A percentile compares a stretch with the other conserved stretches of the same genome.
Conservation (phyloP, 164 flowering plant species). For the Vitis rotundifolia region DNA sequence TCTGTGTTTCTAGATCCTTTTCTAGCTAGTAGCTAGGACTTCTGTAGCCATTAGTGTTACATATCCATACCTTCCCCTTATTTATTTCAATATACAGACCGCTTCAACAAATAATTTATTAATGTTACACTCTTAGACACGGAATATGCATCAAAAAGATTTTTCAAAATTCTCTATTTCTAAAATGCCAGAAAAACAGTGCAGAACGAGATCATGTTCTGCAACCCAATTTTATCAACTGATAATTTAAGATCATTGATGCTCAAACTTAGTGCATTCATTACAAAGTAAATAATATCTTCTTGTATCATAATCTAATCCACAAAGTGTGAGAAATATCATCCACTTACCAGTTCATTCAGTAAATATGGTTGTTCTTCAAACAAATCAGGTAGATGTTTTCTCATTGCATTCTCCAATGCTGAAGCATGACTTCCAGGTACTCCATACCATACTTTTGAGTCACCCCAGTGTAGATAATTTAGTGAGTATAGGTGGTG, state of each 20-base stretch:
- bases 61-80: too few relatives aligned
- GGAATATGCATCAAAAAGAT: too few relatives aligned
- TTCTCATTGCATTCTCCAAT: constrained; percentile 77
- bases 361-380: constrained; percentile 80
- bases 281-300: neutral
- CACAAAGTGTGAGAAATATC: neutral
- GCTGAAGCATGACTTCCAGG: constrained; percentile 67
- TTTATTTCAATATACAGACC: too few relatives aligned
- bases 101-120: too few relatives aligned
- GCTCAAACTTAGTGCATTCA: neutral
- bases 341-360: constrained; percentile 60
- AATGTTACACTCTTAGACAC: too few relatives aligned
- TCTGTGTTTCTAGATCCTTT: too few relatives aligned
- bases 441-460: constrained; percentile 91
- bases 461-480: constrained; percentile 82
- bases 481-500: constrained; percentile 88
- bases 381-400: constrained; percentile 80
- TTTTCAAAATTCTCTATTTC: too few relatives aligned
- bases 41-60: too few relatives aligned
- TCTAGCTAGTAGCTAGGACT: too few relatives aligned
- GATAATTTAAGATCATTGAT: neutral
- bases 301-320: neutral
- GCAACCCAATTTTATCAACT: neutral
- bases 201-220: neutral
- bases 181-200: neutral